Evolutionary conservation across 352 stramenopile genomes (phyloP).

Genomic region (Pythium monospermum): DNA sequence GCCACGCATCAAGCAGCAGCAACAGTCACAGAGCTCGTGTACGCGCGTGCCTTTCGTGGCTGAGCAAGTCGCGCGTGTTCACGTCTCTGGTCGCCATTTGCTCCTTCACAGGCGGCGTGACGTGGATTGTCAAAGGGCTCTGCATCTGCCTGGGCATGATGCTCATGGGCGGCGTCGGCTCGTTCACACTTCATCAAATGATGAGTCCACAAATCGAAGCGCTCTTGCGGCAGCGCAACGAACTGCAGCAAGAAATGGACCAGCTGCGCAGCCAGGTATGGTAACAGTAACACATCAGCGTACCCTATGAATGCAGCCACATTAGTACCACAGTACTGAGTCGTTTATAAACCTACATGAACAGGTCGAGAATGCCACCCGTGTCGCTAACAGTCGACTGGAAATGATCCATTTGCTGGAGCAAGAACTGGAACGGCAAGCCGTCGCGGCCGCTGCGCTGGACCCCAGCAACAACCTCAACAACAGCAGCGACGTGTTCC

Average conservation of each 20-base stretch:
- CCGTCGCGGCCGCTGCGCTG: slow-evolving; percentile 36
- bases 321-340: too few species aligned
- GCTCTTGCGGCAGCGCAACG: slow-evolving; percentile 49
- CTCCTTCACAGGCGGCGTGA: slow-evolving; percentile 18
- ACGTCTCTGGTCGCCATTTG: not conserved
- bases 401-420: slow-evolving; percentile 73
- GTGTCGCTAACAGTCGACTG: slow-evolving; percentile 54
- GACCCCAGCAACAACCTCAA: not conserved
- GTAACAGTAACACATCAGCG: not conserved
- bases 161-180: slow-evolving; percentile 51
- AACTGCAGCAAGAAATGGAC: slow-evolving; percentile 47
- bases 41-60: slow-evolving; percentile 7
- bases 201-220: slow-evolving; percentile 72
- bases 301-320: too few species aligned
- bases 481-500: too few species aligned
- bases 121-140: slow-evolving; percentile 37
- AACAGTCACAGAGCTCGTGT: too few species aligned
- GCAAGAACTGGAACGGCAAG: slow-evolving; percentile 59
- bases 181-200: slow-evolving; percentile 69
- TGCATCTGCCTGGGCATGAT: slow-evolving; percentile 50
- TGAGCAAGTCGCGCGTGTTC: not conserved
- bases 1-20: too few species aligned
- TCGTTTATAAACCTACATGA: too few species aligned
- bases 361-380: slow-evolving; percentile 64
- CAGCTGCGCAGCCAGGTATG: slow-evolving; percentile 43